Percentiles rank a stretch among this genome's conserved stretches.
Conservation (phyloP, 2,329 filamentous ascomycete genomes). For the Trichoderma gracile region DNA sequence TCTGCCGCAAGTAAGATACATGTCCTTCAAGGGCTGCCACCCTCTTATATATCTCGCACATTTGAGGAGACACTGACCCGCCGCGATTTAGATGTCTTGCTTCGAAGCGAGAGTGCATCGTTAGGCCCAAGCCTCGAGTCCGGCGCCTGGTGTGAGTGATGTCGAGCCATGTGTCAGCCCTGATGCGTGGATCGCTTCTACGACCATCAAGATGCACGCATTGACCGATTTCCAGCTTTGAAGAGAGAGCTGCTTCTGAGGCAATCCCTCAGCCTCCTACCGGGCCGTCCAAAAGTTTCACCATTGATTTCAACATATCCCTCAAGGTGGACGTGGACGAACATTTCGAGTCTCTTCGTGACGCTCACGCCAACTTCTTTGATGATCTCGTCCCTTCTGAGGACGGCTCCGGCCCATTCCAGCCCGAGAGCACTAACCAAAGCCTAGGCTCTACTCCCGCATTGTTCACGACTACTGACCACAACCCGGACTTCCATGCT, state of each 20-base stretch:
- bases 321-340: conserved; percentile 40
- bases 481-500: conserved; percentile 45
- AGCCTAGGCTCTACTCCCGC: conserved; percentile 33
- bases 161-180: conserved; percentile 38
- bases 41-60: not conserved
- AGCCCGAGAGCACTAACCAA: conserved; percentile 29
- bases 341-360: conserved; percentile 46
- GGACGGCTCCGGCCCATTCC: conserved; percentile 28
- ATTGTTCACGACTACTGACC: conserved; percentile 35
- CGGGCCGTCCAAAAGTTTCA: conserved; percentile 52
- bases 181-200: not conserved
- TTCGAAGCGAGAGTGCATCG: conserved; percentile 56
- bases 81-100: conserved; percentile 47
- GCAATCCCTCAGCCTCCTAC: conserved; percentile 30
- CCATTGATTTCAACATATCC: conserved; percentile 53
- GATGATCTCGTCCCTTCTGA: conserved; percentile 43
- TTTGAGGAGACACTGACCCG: not conserved
- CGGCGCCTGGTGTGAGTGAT: conserved; percentile 38
- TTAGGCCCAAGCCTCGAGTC: conserved; percentile 52
- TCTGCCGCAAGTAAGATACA: conserved; percentile 51
- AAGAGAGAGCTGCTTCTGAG: conserved; percentile 28
- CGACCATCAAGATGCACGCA: not conserved
- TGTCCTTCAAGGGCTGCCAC: not conserved
- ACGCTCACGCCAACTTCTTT: conserved; percentile 46
- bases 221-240: not conserved